Conservation (phyloP, 441 rosid species). For the Adansonia rubrostipa region DNA sequence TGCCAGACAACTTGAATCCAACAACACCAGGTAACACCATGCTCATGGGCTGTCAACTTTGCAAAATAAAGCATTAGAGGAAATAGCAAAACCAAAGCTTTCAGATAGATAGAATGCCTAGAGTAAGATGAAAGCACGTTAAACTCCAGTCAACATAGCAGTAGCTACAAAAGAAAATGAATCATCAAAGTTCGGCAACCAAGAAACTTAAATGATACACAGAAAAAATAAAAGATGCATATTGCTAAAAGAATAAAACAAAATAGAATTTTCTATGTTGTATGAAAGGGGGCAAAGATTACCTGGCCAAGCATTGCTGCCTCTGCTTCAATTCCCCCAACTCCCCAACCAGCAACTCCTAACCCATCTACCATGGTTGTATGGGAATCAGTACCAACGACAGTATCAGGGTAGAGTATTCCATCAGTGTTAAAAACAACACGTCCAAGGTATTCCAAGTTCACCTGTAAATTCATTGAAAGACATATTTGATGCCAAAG, state of each 20-base stretch:
- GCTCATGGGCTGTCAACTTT: slow-evolving; percentile 65
- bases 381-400: slow-evolving; percentile 72
- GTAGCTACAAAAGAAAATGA: neutral
- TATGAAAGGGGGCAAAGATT: slow-evolving; percentile 20
- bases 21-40: slow-evolving; percentile 77
- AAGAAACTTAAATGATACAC: neutral
- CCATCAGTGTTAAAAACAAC: slow-evolving; percentile 64
- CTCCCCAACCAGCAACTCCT: slow-evolving; percentile 81
- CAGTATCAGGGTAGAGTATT: slow-evolving; percentile 65
- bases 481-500: slow-evolving; percentile 12
- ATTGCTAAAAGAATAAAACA: neutral
- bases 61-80: slow-evolving; percentile 32
- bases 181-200: neutral
- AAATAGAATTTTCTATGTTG: neutral
- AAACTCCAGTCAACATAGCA: neutral
- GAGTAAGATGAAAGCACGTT: neutral
- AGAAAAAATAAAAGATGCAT: neutral
- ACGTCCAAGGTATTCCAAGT: slow-evolving; percentile 67
- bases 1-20: slow-evolving; percentile 63
- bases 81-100: neutral
- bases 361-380: slow-evolving; percentile 74
- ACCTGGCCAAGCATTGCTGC: slow-evolving; percentile 81
- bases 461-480: slow-evolving; percentile 47
- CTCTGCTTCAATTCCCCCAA: slow-evolving; percentile 75
- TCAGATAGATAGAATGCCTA: neutral